Percentiles rank a stretch among this genome's conserved stretches.
These are phyloP conservation scores for Aspergillus puulaauensis DNA, from an alignment of 2,329 filamentous ascomycete species.

Conservation along the genomic window DNA sequence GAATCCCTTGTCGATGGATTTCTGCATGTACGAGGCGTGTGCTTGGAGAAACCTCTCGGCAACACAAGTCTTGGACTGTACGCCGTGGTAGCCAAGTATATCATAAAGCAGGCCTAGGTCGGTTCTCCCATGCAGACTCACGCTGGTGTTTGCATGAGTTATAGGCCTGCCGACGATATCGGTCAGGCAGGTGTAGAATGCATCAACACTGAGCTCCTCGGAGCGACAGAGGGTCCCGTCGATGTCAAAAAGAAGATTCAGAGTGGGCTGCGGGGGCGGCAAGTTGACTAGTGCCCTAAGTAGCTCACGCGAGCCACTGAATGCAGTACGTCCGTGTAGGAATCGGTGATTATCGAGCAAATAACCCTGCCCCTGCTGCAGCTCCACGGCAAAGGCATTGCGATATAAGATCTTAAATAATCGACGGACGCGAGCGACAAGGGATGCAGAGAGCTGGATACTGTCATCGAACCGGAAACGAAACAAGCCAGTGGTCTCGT, in stretches of 20 bases:
- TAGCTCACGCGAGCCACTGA: conserved; percentile 12
- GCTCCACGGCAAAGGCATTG: conserved; percentile 6
- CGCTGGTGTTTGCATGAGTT: conserved; percentile 13
- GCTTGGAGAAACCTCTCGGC: conserved; percentile 5
- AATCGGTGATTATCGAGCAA: conserved; percentile 15
- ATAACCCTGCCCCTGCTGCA: conserved; percentile 13
- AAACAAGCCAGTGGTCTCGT: conserved; percentile 6
- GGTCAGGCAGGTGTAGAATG: conserved; percentile 14
- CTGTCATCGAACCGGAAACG: conserved; percentile 16
- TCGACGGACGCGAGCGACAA: conserved; percentile 5
- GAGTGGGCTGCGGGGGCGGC: not conserved
- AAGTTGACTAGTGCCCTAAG: conserved; percentile 11
- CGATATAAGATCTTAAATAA: conserved; percentile 9
- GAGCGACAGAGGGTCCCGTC: conserved; percentile 16
- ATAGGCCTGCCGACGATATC: conserved; percentile 11
- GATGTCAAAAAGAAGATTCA: conserved; percentile 14
- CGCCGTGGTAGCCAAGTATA: conserved; percentile 12
- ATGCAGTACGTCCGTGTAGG: conserved; percentile 12
- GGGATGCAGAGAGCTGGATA: conserved; percentile 12
- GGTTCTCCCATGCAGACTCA: conserved; percentile 14
- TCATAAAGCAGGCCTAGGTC: conserved; percentile 13
- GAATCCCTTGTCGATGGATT: conserved; percentile 10
- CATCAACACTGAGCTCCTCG: conserved; percentile 16
- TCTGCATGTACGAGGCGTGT: conserved; percentile 12
- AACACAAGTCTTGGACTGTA: conserved; percentile 1